phyloP scores from a whole-genome alignment of 805 yeast genomes.

The Zygoascus ofunaensis region DNA sequence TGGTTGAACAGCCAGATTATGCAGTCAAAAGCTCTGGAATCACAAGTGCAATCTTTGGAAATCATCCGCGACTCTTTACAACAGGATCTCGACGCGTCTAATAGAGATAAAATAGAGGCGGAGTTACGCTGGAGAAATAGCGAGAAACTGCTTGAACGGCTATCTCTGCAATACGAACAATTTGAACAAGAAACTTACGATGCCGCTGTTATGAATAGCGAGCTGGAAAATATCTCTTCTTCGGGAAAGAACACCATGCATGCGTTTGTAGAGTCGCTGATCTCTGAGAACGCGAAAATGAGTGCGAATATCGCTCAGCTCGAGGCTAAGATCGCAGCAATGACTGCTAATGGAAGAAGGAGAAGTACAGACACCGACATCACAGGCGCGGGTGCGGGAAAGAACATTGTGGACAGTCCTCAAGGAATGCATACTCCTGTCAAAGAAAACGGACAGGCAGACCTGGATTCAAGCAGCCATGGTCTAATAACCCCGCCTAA shows the following conservation, averaged over 20 bases:
- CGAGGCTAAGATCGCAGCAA: neutral
- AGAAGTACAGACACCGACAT: too few species aligned
- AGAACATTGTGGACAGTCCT: neutral
- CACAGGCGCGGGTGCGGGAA: too few species aligned
- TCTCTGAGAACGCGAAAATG: constrained; percentile 5
- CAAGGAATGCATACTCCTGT: neutral
- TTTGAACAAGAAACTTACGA: constrained; percentile 9
- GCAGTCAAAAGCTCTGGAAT: constrained; percentile 13
- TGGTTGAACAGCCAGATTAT: constrained; percentile 10
- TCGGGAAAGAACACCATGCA: constrained; percentile 1
- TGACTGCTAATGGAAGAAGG: neutral
- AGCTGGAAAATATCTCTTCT: neutral
- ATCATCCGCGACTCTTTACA: constrained; percentile 11
- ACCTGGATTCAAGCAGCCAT: neutral
- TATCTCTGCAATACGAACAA: constrained; percentile 11
- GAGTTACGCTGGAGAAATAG: constrained; percentile 14
- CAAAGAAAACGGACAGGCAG: neutral
- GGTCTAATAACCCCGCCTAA: neutral
- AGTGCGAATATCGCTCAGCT: constrained; percentile 2
- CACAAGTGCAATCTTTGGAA: constrained; percentile 13
- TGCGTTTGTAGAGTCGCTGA: constrained; percentile 1
- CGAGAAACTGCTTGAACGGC: constrained; percentile 12
- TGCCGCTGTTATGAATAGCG: neutral
- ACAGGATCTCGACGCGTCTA: constrained; percentile 10
- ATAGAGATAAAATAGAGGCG: constrained; percentile 10